Evolutionary conservation across 495 filamentous ascomycete genomes (phyloP).

Genomic region (Neurospora sp.): DNA sequence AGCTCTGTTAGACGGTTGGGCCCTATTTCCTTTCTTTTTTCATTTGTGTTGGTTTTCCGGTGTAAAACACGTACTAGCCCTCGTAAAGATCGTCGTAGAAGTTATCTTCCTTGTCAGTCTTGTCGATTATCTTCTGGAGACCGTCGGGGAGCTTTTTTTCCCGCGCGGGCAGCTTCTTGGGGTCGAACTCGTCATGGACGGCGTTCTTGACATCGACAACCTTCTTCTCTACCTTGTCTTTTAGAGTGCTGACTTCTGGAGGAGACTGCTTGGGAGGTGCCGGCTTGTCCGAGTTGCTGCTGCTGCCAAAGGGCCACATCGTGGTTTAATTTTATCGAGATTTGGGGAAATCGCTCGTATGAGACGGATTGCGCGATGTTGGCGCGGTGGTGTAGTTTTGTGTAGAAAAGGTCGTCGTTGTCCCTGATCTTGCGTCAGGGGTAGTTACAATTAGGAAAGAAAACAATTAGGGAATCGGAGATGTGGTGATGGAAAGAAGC

Average conservation of each 20-base stretch:
- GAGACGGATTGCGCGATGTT: background rate
- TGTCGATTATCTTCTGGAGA: slow-evolving; percentile 59
- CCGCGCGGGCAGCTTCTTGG: slow-evolving; percentile 43
- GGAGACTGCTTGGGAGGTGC: slow-evolving; percentile 6
- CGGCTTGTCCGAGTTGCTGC: slow-evolving; percentile 32
- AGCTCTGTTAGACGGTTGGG: background rate
- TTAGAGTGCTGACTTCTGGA: slow-evolving; percentile 6
- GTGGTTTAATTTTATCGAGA: background rate
- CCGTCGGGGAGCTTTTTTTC: slow-evolving; percentile 57
- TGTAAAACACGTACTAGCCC: slow-evolving; percentile 58
- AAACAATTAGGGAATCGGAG: background rate
- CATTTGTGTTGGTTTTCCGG: background rate
- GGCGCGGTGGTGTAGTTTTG: background rate
- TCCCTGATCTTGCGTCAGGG: background rate
- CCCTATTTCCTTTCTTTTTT: background rate
- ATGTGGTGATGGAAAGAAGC: background rate
- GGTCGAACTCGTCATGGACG: slow-evolving; percentile 22
- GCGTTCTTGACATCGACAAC: slow-evolving; percentile 9
- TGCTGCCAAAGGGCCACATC: slow-evolving; percentile 33
- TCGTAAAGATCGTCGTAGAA: slow-evolving; percentile 70
- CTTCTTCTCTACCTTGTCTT: slow-evolving; percentile 5
- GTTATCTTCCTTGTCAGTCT: slow-evolving; percentile 55
- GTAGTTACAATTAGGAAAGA: background rate
- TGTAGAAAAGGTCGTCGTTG: background rate
- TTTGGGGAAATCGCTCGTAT: background rate